A percentile compares a stretch with the other conserved stretches of the same genome.
Conservation (phyloP, 2,329 filamentous ascomycete genomes). For the Myriosclerotinia curreyana region DNA sequence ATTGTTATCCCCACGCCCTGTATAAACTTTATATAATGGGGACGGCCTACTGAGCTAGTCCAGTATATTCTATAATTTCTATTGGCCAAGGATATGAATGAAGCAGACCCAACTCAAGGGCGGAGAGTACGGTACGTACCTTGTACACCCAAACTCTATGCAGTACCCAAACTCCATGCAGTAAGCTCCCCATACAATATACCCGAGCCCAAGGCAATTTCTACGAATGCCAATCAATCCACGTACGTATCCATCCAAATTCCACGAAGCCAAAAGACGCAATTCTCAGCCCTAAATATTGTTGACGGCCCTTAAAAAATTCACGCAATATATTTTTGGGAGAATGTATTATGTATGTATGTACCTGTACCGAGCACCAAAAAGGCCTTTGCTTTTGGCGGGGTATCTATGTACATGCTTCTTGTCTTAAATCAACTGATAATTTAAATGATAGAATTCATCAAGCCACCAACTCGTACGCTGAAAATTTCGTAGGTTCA, state of each 20-base stretch:
- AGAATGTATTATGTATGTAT: no score
- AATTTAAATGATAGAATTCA: no score
- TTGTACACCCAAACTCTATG: not conserved
- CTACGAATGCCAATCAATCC: not conserved
- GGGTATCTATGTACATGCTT: not conserved
- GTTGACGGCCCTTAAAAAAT: not conserved
- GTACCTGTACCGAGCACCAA: not conserved
- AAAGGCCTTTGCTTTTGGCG: not conserved
- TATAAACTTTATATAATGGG: no score
- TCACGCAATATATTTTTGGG: not conserved
- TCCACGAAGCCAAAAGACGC: not conserved
- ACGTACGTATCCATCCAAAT: not conserved
- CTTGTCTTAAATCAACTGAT: no score
- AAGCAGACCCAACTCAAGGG: no score
- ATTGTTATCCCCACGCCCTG: no score
- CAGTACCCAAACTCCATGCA: not conserved
- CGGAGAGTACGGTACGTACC: not conserved
- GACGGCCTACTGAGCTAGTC: no score
- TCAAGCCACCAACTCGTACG: no score
- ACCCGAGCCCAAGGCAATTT: not conserved
- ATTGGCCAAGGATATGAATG: no score
- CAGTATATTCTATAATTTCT: no score
- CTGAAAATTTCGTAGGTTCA: not conserved
- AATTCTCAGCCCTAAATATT: constrained; percentile 4
- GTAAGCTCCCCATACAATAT: not conserved